Evolutionary conservation across 1,139 yeast genomes (phyloP).

Genomic region (Meyerozyma smithsonii): DNA sequence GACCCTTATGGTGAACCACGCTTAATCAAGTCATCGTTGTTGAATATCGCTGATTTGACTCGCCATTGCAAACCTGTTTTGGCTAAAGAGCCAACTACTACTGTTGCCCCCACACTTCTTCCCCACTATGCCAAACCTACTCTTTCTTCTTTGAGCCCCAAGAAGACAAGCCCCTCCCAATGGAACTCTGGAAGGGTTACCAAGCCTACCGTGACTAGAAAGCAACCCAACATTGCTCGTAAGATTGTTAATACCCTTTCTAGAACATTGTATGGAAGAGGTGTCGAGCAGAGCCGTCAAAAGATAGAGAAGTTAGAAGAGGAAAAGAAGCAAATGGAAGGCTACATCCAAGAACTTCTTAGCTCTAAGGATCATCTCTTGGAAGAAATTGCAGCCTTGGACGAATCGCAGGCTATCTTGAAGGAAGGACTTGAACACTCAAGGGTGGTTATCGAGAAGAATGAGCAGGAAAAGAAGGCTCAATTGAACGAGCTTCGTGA

Average conservation of each 20-base stretch:
- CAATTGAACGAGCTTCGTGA: not conserved
- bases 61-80: slow-evolving; percentile 15
- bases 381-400: not conserved
- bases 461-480: not conserved
- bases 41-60: slow-evolving; percentile 23
- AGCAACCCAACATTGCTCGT: not conserved
- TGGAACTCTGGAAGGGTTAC: not conserved
- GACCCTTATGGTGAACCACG: slow-evolving; percentile 25
- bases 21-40: slow-evolving; percentile 24
- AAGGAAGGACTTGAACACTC: not conserved
- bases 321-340: not conserved
- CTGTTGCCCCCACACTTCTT: not conserved
- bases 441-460: not conserved
- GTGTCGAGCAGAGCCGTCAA: not conserved
- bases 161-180: not conserved
- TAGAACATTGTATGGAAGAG: slow-evolving; percentile 1
- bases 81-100: not conserved
- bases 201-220: not conserved
- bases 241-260: not conserved
- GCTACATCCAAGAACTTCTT: not conserved
- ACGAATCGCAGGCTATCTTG: not conserved
- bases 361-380: not conserved
- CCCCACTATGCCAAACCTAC: slow-evolving; percentile 29
- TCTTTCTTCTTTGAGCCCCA: slow-evolving; percentile 18
- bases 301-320: not conserved